These are phyloP conservation scores for Hyaloscypha variabilis DNA, from an alignment of 495 filamentous ascomycete species.

Conservation along the genomic window DNA sequence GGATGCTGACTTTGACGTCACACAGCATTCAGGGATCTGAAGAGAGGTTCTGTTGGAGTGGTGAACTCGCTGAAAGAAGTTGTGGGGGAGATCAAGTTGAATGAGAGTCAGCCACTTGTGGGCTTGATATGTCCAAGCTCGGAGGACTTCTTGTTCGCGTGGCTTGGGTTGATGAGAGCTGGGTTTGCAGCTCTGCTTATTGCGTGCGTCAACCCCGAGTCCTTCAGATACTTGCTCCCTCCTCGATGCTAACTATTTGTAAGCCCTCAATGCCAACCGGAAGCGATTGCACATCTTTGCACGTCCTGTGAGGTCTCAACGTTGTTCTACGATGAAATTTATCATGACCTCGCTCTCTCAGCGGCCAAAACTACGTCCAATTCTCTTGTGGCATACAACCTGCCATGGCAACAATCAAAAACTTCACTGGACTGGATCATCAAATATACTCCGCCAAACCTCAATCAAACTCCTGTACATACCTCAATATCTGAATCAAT, in stretches of 20 bases:
- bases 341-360: slow-evolving; percentile 30
- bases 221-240: slow-evolving; percentile 39
- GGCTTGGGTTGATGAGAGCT: slow-evolving; percentile 53
- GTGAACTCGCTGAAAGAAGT: background rate
- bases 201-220: slow-evolving; percentile 51
- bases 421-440: background rate
- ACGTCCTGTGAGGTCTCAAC: slow-evolving; percentile 34
- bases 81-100: background rate
- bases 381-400: background rate
- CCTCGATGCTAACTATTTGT: background rate
- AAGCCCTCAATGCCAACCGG: slow-evolving; percentile 50
- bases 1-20: background rate
- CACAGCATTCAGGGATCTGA: slow-evolving; percentile 25
- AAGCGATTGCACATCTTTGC: slow-evolving; percentile 49
- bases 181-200: slow-evolving; percentile 54
- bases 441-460: slow-evolving; percentile 1
- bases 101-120: slow-evolving; percentile 30
- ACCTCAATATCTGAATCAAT: background rate
- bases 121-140: slow-evolving; percentile 53
- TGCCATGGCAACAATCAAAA: slow-evolving; percentile 12
- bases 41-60: slow-evolving; percentile 11
- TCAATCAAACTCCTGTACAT: background rate
- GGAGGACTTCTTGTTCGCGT: slow-evolving; percentile 50
- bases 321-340: slow-evolving; percentile 40
- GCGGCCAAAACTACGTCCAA: background rate